Percentiles rank a stretch among this genome's conserved stretches.
Evolutionary conservation across 2,329 filamentous ascomycete genomes (phyloP).

Genomic region (Hymenoscyphus infarciens): DNA sequence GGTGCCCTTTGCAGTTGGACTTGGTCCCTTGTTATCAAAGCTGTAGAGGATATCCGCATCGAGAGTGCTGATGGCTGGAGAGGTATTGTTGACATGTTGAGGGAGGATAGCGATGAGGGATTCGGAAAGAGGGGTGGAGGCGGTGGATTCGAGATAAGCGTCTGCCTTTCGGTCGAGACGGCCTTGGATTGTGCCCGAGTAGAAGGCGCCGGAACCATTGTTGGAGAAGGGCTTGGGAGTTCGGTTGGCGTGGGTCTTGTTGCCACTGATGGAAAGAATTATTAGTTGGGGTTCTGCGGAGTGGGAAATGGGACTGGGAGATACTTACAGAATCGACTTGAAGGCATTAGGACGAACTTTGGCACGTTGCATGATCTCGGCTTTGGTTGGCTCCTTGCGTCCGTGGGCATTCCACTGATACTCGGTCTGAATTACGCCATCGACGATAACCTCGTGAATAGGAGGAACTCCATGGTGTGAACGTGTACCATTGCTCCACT

Average conservation of each 20-base stretch:
- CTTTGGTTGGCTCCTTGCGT: not conserved
- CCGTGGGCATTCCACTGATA: too few relatives aligned
- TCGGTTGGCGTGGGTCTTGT: slow-evolving; percentile 28
- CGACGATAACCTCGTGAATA: not conserved
- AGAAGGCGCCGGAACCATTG: slow-evolving; percentile 10
- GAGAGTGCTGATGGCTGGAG: slow-evolving; percentile 13
- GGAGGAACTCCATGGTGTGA: slow-evolving; percentile 20
- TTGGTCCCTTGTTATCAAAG: slow-evolving; percentile 31
- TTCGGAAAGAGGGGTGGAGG: slow-evolving; percentile 26
- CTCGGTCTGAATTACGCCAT: not conserved
- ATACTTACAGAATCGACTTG: slow-evolving; percentile 22
- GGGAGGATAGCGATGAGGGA: slow-evolving; percentile 34
- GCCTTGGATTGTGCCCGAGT: not conserved
- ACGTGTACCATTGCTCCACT: slow-evolving; percentile 31
- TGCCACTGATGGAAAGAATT: not conserved
- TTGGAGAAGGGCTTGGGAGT: slow-evolving; percentile 20
- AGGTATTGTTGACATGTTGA: slow-evolving; percentile 29
- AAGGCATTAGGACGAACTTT: slow-evolving; percentile 31
- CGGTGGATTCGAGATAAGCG: slow-evolving; percentile 25
- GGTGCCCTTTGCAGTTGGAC: slow-evolving; percentile 25
- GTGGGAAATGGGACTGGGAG: not conserved
- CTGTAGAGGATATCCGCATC: slow-evolving; percentile 31
- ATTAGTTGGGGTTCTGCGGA: not conserved
- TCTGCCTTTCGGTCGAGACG: slow-evolving; percentile 26
- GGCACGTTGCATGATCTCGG: slow-evolving; percentile 13